A percentile compares a stretch with the other conserved stretches of the same genome.
phyloP scores from a whole-genome alignment of 1,139 yeast species.

The Geotrichum citri-aurantii region DNA sequence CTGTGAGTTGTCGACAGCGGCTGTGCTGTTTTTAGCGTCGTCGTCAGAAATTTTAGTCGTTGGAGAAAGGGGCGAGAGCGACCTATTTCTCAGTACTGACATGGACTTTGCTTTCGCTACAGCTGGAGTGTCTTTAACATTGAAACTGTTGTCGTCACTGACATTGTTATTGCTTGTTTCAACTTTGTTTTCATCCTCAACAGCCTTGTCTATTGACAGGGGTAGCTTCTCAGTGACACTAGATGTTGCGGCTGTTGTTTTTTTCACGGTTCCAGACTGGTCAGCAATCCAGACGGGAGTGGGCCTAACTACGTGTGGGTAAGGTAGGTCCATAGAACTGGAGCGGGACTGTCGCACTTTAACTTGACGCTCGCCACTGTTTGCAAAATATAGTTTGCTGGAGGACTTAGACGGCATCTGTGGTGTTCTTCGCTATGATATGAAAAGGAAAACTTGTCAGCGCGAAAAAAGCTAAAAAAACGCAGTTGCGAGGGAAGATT shows the following conservation, averaged over 20 bases:
- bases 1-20: background rate
- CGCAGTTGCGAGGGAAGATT: background rate
- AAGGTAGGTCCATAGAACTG: background rate
- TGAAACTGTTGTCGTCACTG: background rate
- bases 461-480: background rate
- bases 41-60: background rate
- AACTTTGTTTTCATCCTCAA: background rate
- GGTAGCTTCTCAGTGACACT: background rate
- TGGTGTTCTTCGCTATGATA: background rate
- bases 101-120: background rate
- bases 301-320: constrained; percentile 16
- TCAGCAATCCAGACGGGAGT: constrained; percentile 17
- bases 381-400: background rate
- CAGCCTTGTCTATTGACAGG: background rate
- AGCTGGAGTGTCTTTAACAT: background rate
- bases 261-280: constrained; percentile 5
- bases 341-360: background rate
- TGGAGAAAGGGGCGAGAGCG: background rate
- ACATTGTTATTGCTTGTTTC: background rate
- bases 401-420: background rate
- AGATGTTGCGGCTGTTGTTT: constrained; percentile 7
- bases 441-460: background rate
- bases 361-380: background rate
- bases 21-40: background rate
- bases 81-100: background rate